These are phyloP conservation scores for Colletotrichum truncatum DNA, from an alignment of 2,329 filamentous ascomycete genomes.

Conservation along the genomic window DNA sequence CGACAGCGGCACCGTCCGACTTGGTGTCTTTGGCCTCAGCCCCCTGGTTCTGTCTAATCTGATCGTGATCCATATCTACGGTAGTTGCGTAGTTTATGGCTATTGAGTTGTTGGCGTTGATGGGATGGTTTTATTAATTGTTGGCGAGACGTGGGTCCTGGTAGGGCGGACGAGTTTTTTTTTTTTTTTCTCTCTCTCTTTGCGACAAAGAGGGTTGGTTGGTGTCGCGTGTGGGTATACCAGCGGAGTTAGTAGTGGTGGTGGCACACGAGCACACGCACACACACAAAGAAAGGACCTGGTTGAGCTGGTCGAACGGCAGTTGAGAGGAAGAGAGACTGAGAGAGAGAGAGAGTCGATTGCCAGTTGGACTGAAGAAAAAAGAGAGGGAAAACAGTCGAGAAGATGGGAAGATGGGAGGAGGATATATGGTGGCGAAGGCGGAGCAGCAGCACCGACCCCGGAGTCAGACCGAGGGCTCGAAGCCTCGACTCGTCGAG, in stretches of 20 bases:
- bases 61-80: constrained; percentile 29
- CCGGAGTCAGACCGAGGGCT: constrained; percentile 28
- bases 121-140: not conserved
- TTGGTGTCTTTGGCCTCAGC: constrained; percentile 26
- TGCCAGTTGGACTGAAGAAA: constrained; percentile 11
- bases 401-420: constrained; percentile 10
- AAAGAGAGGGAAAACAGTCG: not conserved
- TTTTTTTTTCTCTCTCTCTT: not conserved
- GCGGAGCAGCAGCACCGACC: constrained; percentile 26
- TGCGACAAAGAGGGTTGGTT: no score
- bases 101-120: not conserved
- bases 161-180: not conserved
- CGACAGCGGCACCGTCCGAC: constrained; percentile 17
- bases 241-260: not conserved
- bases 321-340: not conserved
- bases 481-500: constrained; percentile 13
- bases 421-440: constrained; percentile 29
- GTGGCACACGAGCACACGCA: not conserved
- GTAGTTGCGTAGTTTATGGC: not conserved
- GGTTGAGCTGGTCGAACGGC: constrained; percentile 20
- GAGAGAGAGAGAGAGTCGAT: constrained; percentile 8
- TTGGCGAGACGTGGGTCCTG: constrained; percentile 11
- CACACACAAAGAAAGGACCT: constrained; percentile 3
- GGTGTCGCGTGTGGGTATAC: not conserved
- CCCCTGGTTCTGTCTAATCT: constrained; percentile 11